These are phyloP conservation scores for Phialophora expanda DNA, from an alignment of 2,329 filamentous ascomycete species.

Conservation along the genomic window DNA sequence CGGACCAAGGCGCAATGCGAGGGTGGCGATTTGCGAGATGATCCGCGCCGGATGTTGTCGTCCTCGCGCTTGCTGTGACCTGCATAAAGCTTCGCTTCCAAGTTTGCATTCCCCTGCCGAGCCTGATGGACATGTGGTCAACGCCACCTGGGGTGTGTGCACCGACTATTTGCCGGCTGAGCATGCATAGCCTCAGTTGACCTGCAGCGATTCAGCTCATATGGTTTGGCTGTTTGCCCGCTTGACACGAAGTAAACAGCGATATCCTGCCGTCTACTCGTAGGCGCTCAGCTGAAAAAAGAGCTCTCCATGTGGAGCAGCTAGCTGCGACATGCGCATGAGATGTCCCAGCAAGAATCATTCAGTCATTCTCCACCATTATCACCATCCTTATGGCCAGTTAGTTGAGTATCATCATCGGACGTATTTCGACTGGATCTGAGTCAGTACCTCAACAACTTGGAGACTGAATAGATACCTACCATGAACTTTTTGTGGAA, in stretches of 20 bases:
- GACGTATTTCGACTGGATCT: conserved; percentile 55
- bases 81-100: conserved; percentile 1
- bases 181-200: not conserved
- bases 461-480: conserved; percentile 40
- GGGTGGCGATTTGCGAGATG: not conserved
- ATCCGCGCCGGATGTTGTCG: not conserved
- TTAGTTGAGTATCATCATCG: conserved; percentile 41
- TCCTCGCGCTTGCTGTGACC: not conserved
- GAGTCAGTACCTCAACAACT: conserved; percentile 25
- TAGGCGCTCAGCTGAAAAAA: not conserved
- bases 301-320: not conserved
- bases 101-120: not conserved
- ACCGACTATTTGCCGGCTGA: not conserved
- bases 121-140: not conserved
- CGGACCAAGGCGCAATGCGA: not conserved
- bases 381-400: not conserved
- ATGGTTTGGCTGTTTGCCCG: not conserved
- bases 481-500: conserved; percentile 98
- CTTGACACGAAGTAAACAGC: not conserved
- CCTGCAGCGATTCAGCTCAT: not conserved
- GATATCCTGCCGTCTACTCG: not conserved
- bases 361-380: not conserved
- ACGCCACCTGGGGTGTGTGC: not conserved
- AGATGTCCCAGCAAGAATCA: not conserved
- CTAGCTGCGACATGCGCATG: not conserved